Conservation (phyloP, 2,329 filamentous ascomycete genomes). For the Claviceps sorghi region DNA sequence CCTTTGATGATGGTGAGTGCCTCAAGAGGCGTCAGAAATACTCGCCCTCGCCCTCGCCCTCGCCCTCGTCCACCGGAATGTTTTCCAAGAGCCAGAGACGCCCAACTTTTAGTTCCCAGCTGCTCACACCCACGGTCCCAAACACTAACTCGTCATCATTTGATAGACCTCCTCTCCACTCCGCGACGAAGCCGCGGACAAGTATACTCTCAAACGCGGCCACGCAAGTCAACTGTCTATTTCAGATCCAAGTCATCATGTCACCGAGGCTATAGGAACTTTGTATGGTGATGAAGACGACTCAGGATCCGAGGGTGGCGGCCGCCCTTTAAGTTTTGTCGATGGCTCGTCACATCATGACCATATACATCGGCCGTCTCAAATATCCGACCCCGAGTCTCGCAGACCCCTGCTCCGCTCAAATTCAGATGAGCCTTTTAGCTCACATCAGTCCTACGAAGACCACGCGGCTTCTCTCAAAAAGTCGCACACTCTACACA, state of each 20-base stretch:
- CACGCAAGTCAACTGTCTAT: slow-evolving; percentile 48
- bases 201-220: slow-evolving; percentile 43
- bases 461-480: slow-evolving; percentile 20
- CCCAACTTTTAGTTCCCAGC: background rate
- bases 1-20: slow-evolving; percentile 36
- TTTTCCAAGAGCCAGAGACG: background rate
- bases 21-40: background rate
- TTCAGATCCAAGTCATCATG: slow-evolving; percentile 83
- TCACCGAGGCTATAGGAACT: slow-evolving; percentile 84
- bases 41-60: too few species aligned
- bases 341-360: slow-evolving; percentile 38
- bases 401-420: slow-evolving; percentile 30
- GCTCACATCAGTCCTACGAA: slow-evolving; percentile 15
- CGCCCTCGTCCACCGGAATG: background rate
- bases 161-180: slow-evolving; percentile 43
- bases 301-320: slow-evolving; percentile 33
- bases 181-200: slow-evolving; percentile 39
- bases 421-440: slow-evolving; percentile 28
- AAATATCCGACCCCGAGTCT: slow-evolving; percentile 18
- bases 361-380: slow-evolving; percentile 24
- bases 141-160: background rate
- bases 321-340: slow-evolving; percentile 63
- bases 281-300: slow-evolving; percentile 71
- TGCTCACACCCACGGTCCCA: background rate
- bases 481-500: slow-evolving; percentile 29